Evolutionary conservation across 257 asterid genomes (phyloP).

Genomic region (Primulina huaijiensis): DNA sequence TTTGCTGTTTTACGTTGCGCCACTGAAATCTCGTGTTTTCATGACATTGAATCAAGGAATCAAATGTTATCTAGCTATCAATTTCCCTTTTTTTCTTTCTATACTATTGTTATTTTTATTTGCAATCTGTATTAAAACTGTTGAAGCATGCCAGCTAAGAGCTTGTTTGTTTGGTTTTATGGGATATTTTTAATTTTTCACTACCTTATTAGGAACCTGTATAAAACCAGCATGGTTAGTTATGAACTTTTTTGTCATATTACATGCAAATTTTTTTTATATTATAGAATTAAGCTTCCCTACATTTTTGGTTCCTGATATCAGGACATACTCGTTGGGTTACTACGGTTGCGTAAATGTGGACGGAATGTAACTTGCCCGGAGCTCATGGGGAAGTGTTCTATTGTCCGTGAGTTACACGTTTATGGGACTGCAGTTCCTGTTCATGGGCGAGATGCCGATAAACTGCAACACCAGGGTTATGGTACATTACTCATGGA

Average conservation of each 20-base stretch:
- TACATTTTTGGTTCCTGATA: slow-evolving; percentile 11
- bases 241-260: neutral
- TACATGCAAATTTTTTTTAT: neutral
- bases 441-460: slow-evolving; percentile 90
- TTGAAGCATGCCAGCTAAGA: neutral
- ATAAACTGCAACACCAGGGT: slow-evolving; percentile 96
- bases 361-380: slow-evolving; percentile 83
- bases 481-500: slow-evolving; percentile 93
- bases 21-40: neutral
- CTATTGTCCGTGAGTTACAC: slow-evolving; percentile 89
- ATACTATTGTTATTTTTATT: neutral
- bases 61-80: neutral
- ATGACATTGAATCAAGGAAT: too few relatives aligned
- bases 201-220: neutral
- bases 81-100: neutral
- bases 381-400: slow-evolving; percentile 84
- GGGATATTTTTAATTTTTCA: neutral
- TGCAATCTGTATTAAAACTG: neutral
- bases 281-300: neutral
- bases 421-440: slow-evolving; percentile 99
- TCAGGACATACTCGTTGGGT: slow-evolving; percentile 96
- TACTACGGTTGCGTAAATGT: slow-evolving; percentile 77
- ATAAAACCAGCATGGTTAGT: neutral
- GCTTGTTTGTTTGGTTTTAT: neutral
- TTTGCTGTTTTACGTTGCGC: neutral